Percentiles rank a stretch among this genome's conserved stretches.
These are phyloP conservation scores for Nadsonia fulvescens DNA, from an alignment of 805 yeast species.

Conservation along the genomic window DNA sequence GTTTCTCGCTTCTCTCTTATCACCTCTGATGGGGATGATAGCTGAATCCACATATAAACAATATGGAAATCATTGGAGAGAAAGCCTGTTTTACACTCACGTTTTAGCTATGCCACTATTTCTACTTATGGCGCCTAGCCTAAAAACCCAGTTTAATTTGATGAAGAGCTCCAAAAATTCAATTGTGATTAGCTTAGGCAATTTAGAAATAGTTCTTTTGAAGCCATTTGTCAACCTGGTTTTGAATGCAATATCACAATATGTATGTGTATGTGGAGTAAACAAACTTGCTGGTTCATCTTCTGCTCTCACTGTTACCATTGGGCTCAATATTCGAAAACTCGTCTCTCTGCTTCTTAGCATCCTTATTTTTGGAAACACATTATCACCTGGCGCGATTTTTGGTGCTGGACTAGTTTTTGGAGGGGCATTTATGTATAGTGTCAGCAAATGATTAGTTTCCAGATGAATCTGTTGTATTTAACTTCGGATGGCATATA, in stretches of 20 bases:
- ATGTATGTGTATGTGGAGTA: slow-evolving; percentile 50
- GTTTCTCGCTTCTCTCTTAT: slow-evolving; percentile 29
- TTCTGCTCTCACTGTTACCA: slow-evolving; percentile 44
- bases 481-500: no score
- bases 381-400: slow-evolving; percentile 21
- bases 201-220: slow-evolving; percentile 7
- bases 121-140: slow-evolving; percentile 21
- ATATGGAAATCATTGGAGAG: slow-evolving; percentile 46
- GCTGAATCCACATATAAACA: slow-evolving; percentile 30
- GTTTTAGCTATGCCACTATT: slow-evolving; percentile 38
- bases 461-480: no score
- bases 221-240: slow-evolving; percentile 17
- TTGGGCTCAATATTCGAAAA: slow-evolving; percentile 43
- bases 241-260: slow-evolving; percentile 35
- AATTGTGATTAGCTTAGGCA: slow-evolving; percentile 5
- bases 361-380: slow-evolving; percentile 31
- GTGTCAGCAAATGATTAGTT: no score
- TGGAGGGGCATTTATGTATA: slow-evolving; percentile 36
- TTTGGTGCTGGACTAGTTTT: slow-evolving; percentile 37
- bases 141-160: no score
- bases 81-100: slow-evolving; percentile 44
- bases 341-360: slow-evolving; percentile 42
- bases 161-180: slow-evolving; percentile 19
- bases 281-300: slow-evolving; percentile 38
- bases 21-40: slow-evolving; percentile 40